Percentiles rank a stretch among this genome's conserved stretches.
These are phyloP conservation scores for Grifola frondosa DNA, from an alignment of 1,284 basidiomycete species.

Conservation along the genomic window DNA sequence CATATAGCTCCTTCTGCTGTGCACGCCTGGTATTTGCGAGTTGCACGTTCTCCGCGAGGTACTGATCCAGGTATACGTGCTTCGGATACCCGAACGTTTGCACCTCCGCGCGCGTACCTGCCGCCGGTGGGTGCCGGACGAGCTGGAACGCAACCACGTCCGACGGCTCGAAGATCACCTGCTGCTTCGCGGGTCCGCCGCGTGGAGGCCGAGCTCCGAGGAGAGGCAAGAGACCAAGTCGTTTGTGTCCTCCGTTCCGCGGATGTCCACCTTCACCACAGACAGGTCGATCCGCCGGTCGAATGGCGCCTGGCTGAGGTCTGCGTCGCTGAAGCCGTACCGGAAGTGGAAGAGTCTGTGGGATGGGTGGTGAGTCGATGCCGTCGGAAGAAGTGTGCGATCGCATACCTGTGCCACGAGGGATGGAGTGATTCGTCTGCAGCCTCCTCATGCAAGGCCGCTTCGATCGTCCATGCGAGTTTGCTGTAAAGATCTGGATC, in stretches of 20 bases:
- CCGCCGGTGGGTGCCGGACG: constrained; percentile 28
- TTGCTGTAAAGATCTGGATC: constrained; percentile 39
- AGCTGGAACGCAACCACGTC: constrained; percentile 64
- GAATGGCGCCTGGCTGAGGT: constrained; percentile 29
- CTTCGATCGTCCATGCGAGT: constrained; percentile 36
- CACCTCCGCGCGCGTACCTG: constrained; percentile 32
- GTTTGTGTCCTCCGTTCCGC: constrained; percentile 38
- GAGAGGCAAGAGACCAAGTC: constrained; percentile 62
- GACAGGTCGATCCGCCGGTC: constrained; percentile 35
- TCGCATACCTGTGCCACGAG: constrained; percentile 30
- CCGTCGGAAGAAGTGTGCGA: neutral
- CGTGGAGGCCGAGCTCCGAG: constrained; percentile 40
- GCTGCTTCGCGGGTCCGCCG: constrained; percentile 26
- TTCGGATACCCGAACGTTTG: constrained; percentile 62
- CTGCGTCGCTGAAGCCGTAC: constrained; percentile 36
- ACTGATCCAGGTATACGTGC: constrained; percentile 68
- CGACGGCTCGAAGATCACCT: constrained; percentile 60
- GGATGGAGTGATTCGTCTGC: constrained; percentile 9
- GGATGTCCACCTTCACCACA: constrained; percentile 42
- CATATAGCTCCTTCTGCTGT: constrained; percentile 44
- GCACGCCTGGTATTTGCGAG: constrained; percentile 48
- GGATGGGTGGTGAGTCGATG: constrained; percentile 1
- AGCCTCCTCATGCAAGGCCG: constrained; percentile 16
- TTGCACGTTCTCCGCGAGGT: constrained; percentile 56
- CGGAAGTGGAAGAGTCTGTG: constrained; percentile 44